These are phyloP conservation scores for Spiromastix sp. DNA, from an alignment of 2,329 filamentous ascomycete genomes.

Conservation along the genomic window DNA sequence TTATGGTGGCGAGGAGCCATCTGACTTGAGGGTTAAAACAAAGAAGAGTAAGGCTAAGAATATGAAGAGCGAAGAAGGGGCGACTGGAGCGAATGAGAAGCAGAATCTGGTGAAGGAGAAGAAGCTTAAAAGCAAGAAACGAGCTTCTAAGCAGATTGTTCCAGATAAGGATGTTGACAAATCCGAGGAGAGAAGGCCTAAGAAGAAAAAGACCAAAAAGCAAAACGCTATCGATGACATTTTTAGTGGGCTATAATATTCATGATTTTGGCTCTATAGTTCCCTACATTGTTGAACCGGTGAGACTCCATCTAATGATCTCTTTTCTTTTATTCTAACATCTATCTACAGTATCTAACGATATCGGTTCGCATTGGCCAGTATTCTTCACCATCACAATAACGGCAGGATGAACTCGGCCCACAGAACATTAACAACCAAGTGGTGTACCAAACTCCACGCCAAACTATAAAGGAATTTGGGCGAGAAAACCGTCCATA, in stretches of 20 bases:
- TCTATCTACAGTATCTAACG: too few species aligned
- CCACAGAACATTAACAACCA: conserved; percentile 57
- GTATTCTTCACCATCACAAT: conserved; percentile 6
- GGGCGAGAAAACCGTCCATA: conserved; percentile 97
- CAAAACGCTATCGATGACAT: conserved; percentile 63
- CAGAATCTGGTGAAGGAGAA: neutral
- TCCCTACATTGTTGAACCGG: neutral
- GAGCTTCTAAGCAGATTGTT: neutral
- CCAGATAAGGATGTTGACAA: conserved; percentile 2
- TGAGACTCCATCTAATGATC: too few species aligned
- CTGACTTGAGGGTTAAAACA: conserved; percentile 3
- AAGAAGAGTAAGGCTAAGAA: conserved; percentile 2
- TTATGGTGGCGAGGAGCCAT: too few species aligned
- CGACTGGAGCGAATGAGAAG: neutral
- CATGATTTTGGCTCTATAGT: neutral
- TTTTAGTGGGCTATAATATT: conserved; percentile 35
- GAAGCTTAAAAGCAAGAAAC: neutral
- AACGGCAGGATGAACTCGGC: conserved; percentile 48
- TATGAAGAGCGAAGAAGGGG: conserved; percentile 5
- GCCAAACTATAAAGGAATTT: conserved; percentile 90
- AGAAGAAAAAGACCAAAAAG: conserved; percentile 48
- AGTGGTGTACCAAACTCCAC: conserved; percentile 77
- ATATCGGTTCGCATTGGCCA: too few species aligned
- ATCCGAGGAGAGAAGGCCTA: too few species aligned
- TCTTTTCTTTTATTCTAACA: too few species aligned